A percentile compares a stretch with the other conserved stretches of the same genome.
These are phyloP conservation scores for Chlorella sp. DNA, from an alignment of 139 green algal genomes.

Conservation along the genomic window DNA sequence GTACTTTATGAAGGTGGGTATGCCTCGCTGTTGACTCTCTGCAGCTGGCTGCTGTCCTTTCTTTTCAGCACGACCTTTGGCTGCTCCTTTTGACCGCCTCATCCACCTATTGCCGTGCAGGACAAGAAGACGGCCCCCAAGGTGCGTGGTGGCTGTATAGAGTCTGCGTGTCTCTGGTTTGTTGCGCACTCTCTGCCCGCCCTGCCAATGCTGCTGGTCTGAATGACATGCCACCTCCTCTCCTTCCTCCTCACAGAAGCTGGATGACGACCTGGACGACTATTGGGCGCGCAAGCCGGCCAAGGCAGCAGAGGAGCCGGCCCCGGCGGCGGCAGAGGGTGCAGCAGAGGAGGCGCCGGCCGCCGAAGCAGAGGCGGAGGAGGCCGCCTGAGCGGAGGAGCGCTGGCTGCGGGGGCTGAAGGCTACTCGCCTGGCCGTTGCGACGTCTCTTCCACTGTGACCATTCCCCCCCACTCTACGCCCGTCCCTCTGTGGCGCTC, in stretches of 20 bases:
- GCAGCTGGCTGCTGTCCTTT: background rate
- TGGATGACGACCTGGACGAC: constrained; percentile 41
- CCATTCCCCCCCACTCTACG: too few species aligned
- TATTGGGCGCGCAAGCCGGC: constrained; percentile 28
- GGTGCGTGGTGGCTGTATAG: background rate
- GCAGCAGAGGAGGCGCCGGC: constrained; percentile 10
- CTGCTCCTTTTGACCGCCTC: background rate
- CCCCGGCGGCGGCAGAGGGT: background rate
- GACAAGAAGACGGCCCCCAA: constrained; percentile 20
- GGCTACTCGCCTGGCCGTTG: too few species aligned
- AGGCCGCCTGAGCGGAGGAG: background rate
- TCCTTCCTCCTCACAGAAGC: constrained; percentile 4
- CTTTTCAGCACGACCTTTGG: too few species aligned
- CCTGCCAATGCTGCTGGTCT: background rate
- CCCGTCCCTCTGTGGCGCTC: too few species aligned
- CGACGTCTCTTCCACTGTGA: too few species aligned
- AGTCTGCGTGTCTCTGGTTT: background rate
- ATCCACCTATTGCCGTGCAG: background rate
- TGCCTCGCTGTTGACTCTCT: background rate
- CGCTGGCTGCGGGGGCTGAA: too few species aligned
- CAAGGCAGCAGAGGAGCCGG: background rate
- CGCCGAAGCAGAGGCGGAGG: constrained; percentile 7
- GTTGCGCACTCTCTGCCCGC: background rate
- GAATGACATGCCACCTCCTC: constrained; percentile 7
- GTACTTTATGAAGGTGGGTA: constrained; percentile 37